These are phyloP conservation scores for Psilocybe cubensis DNA, from an alignment of 768 basidiomycete species.

Conservation along the genomic window DNA sequence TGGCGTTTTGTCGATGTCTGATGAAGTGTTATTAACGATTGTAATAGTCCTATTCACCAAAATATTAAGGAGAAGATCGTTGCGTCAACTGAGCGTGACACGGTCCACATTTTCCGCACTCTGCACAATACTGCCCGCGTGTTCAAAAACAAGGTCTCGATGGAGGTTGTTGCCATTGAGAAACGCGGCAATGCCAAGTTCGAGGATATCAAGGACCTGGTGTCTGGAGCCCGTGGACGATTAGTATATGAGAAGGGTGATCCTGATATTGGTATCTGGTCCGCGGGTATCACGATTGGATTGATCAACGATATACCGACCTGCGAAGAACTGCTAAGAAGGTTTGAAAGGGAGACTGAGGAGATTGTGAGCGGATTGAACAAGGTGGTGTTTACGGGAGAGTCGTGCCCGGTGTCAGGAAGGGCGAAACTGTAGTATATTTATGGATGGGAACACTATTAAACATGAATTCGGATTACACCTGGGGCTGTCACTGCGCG, in stretches of 20 bases:
- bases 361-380: constrained; percentile 58
- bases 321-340: constrained; percentile 68
- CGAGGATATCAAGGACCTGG: constrained; percentile 79
- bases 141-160: constrained; percentile 81
- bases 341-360: constrained; percentile 79
- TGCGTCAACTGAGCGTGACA: constrained; percentile 79
- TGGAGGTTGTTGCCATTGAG: constrained; percentile 87
- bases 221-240: constrained; percentile 70
- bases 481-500: background rate
- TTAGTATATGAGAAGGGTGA: constrained; percentile 85
- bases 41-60: constrained; percentile 75
- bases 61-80: constrained; percentile 93
- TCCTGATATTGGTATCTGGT: constrained; percentile 88
- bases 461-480: background rate
- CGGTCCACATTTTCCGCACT: constrained; percentile 89
- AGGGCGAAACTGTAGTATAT: constrained; percentile 43
- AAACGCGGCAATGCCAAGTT: constrained; percentile 85
- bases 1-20: background rate
- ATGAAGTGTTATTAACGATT: background rate
- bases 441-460: background rate
- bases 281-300: constrained; percentile 64
- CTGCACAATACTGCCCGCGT: constrained; percentile 84
- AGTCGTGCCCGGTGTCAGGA: background rate
- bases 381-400: constrained; percentile 24
- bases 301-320: constrained; percentile 85